phyloP scores from a whole-genome alignment of 1,284 basidiomycete genomes.

The Marasmius oreades region DNA sequence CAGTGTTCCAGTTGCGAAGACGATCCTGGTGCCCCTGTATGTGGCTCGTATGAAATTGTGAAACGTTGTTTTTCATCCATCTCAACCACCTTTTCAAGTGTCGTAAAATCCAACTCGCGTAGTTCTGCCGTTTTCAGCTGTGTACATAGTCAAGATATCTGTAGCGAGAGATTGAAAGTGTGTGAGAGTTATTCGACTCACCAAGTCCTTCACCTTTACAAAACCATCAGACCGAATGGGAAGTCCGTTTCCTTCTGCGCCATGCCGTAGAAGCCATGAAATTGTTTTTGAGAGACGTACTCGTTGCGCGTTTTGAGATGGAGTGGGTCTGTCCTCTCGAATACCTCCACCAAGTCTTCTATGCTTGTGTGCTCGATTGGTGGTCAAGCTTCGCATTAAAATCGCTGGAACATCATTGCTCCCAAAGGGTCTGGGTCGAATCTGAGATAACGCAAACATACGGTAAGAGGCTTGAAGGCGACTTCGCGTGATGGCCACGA shows the following conservation, averaged over 20 bases:
- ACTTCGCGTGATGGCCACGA: too few relatives aligned
- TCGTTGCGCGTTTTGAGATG: not conserved
- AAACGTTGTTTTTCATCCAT: slow-evolving; percentile 64
- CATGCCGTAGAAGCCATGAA: slow-evolving; percentile 70
- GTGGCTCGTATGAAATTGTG: slow-evolving; percentile 50
- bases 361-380: not conserved
- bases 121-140: slow-evolving; percentile 23
- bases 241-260: slow-evolving; percentile 58
- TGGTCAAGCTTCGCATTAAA: not conserved
- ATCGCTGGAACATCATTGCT: too few relatives aligned
- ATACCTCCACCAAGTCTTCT: not conserved
- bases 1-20: slow-evolving; percentile 36
- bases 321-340: not conserved
- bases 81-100: slow-evolving; percentile 56
- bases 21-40: slow-evolving; percentile 25
- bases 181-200: slow-evolving; percentile 25
- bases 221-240: slow-evolving; percentile 65
- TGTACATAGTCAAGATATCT: not conserved
- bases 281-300: slow-evolving; percentile 52
- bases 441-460: too few relatives aligned
- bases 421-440: too few relatives aligned
- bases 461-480: too few relatives aligned
- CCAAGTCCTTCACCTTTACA: slow-evolving; percentile 56
- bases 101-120: slow-evolving; percentile 36
- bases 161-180: not conserved